Evolutionary conservation across 2,329 filamentous ascomycete species (phyloP).

Genomic region (Penicillium griseofulvum): DNA sequence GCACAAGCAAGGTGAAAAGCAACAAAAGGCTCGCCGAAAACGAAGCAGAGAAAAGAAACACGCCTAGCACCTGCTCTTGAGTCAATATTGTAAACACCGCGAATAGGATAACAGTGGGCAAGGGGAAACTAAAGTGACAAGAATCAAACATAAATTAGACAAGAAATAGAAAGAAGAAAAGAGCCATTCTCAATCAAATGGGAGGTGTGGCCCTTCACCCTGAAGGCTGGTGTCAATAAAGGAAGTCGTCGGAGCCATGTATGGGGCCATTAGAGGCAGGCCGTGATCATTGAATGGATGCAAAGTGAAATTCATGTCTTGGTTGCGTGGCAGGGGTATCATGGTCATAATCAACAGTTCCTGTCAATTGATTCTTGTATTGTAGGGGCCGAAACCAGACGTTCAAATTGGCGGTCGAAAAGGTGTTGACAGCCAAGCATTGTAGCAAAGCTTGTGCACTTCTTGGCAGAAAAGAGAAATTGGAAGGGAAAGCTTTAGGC

Average conservation of each 20-base stretch:
- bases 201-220: background rate
- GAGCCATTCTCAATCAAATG: background rate
- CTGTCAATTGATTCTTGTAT: slow-evolving; percentile 5
- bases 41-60: background rate
- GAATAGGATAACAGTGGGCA: background rate
- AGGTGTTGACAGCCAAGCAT: background rate
- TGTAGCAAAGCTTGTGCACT: background rate
- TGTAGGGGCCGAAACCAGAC: slow-evolving; percentile 2
- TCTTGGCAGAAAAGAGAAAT: background rate
- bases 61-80: background rate
- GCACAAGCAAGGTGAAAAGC: background rate
- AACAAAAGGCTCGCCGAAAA: background rate
- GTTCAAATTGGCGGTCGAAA: slow-evolving; percentile 8
- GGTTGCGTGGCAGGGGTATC: slow-evolving; percentile 9
- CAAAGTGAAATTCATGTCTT: slow-evolving; percentile 1
- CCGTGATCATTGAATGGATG: background rate
- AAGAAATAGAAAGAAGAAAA: background rate
- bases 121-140: background rate
- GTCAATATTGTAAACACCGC: background rate
- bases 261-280: background rate
- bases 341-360: slow-evolving; percentile 9
- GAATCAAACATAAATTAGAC: background rate
- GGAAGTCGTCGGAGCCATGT: background rate
- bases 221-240: background rate
- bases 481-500: background rate